Evolutionary conservation across 2,329 filamentous ascomycete species (phyloP), one percentile per base, ranked within the genome.

Genomic region (Exophiala calicioides): DNA sequence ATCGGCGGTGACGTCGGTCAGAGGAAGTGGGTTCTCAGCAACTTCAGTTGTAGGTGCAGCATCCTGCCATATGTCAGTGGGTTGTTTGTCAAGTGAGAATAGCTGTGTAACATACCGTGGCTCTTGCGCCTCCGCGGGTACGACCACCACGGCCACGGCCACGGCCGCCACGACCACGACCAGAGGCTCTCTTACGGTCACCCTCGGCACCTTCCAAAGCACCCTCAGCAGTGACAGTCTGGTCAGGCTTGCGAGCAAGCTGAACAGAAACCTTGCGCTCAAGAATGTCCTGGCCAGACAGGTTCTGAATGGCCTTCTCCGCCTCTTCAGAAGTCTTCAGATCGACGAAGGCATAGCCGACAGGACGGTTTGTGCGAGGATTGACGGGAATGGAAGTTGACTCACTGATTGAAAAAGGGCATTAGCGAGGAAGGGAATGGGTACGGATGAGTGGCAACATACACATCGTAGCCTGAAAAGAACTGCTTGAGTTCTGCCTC

Each of bases 401-500:
- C 80, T 98, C 93, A 74, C 93, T 97, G 66, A 48, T 60, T 47
- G 12, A 32, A 1, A 35, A 29, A 30, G n/a, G 47, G 43, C 48
- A 29, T 26, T 31, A 45, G 30, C 24, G 8, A 26, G 10, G 26
- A 26, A 19, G 15, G 74, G 58, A 36, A 9, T 7, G n/a, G 16
- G 12, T 13, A 29, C 16, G 13, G 8, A 40, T 23, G 31, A 46
- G 39, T 47, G 58, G 44, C 53, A 47, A 88, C 91, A 82, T 82
- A 98, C 93, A 98, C 89, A 80, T 93, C 86, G 82, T 95, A 97
- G 75, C 85, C 88, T 82, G 93, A 91, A 86, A 98, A 98, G 83
- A 98, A 98, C 66, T 93, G 88, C 82, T 94, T 95, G 82, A 98
- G 89, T 85, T 96, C 90, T 86, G 88, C 93, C 88, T 97, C 93